Conservation (phyloP, 192 early-diverging fungal species). For the Podila verticillata region DNA sequence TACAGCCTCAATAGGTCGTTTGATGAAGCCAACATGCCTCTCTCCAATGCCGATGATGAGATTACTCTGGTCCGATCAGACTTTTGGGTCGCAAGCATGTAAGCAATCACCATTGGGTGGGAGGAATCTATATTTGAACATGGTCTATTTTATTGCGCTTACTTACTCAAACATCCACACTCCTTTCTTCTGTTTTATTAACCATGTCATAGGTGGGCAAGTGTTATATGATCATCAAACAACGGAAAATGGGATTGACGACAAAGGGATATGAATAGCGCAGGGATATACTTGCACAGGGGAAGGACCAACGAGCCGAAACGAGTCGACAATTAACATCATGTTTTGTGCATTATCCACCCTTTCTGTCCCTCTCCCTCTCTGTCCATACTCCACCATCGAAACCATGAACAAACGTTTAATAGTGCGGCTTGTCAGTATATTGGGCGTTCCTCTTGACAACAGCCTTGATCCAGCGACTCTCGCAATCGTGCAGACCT, state of each 20-base stretch:
- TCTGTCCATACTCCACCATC: slow-evolving; percentile 4
- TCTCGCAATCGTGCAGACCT: slow-evolving; percentile 59
- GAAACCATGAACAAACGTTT: neutral
- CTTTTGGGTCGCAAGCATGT: slow-evolving; percentile 47
- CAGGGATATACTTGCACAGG: neutral
- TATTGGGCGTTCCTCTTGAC: slow-evolving; percentile 64
- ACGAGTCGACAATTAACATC: neutral
- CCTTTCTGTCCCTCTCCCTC: neutral
- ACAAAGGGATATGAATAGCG: neutral
- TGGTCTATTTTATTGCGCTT: too few relatives aligned
- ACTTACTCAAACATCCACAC: neutral
- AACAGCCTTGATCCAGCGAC: slow-evolving; percentile 56
- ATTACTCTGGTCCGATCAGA: slow-evolving; percentile 26
- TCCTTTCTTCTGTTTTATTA: neutral
- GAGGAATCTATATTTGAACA: neutral
- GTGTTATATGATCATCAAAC: neutral
- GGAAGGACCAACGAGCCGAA: neutral
- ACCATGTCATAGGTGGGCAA: slow-evolving; percentile 33
- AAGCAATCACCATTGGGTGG: neutral
- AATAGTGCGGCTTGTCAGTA: slow-evolving; percentile 57
- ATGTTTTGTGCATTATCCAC: neutral
- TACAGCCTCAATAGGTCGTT: slow-evolving; percentile 24
- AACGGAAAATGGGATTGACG: neutral
- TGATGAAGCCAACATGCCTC: neutral
- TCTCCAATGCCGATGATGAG: neutral